These are phyloP conservation scores for Achlya hypogyna DNA, from an alignment of 352 stramenopile genomes.

Conservation along the genomic window DNA sequence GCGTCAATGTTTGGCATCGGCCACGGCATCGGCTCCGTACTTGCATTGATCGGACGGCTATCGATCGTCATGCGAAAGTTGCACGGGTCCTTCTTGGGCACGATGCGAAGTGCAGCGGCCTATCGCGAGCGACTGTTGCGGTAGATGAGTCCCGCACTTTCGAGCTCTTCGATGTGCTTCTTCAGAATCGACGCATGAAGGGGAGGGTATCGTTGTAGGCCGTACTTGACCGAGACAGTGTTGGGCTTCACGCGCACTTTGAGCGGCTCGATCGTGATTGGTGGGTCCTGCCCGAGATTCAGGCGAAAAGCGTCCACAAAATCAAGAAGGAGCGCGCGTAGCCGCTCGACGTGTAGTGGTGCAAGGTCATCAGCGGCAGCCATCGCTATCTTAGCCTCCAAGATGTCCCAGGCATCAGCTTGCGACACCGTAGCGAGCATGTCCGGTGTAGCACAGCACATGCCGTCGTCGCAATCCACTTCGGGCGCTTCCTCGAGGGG, in stretches of 20 bases:
- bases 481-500: too few species aligned
- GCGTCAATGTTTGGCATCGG: constrained; percentile 21
- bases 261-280: constrained; percentile 20
- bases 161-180: constrained; percentile 14
- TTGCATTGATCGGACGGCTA: constrained; percentile 21
- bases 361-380: too few species aligned
- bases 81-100: constrained; percentile 22
- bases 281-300: constrained; percentile 16
- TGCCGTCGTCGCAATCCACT: too few species aligned
- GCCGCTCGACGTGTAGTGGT: too few species aligned
- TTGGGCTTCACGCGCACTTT: constrained; percentile 22
- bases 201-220: constrained; percentile 6
- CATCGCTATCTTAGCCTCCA: too few species aligned
- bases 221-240: constrained; percentile 18
- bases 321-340: too few species aligned
- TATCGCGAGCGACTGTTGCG: constrained; percentile 16
- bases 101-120: constrained; percentile 20
- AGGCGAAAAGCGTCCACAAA: constrained; percentile 14
- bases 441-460: too few species aligned
- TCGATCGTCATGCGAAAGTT: constrained; percentile 24
- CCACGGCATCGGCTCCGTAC: constrained; percentile 24
- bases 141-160: constrained; percentile 11
- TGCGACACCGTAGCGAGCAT: too few species aligned
- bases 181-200: constrained; percentile 13
- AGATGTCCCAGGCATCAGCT: too few species aligned